Evolutionary conservation across 306 rosid species (phyloP).

Genomic region (Hippophae tibetana): DNA sequence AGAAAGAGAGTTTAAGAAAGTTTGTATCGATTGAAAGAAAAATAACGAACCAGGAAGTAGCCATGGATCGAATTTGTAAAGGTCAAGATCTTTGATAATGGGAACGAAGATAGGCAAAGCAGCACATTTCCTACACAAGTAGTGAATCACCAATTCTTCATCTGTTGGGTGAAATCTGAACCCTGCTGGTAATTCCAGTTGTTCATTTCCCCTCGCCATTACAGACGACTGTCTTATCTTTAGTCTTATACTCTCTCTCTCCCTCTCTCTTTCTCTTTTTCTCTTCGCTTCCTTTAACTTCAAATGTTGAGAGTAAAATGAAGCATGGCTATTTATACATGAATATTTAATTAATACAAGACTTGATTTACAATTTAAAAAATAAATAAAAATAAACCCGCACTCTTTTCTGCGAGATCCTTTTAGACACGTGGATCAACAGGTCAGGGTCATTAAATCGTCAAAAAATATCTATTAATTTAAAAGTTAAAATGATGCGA

Average conservation of each 20-base stretch:
- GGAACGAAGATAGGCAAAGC: constrained; percentile 53
- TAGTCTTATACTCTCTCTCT: neutral
- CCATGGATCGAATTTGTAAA: constrained; percentile 91
- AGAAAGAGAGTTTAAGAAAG: no score
- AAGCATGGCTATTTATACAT: neutral
- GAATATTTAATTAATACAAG: no score
- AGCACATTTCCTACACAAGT: constrained; percentile 66
- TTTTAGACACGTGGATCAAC: no score
- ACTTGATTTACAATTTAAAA: no score
- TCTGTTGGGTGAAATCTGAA: constrained; percentile 97
- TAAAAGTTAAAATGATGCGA: no score
- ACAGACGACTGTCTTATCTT: neutral
- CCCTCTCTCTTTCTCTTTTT: neutral
- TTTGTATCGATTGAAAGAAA: neutral
- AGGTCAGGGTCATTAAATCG: no score
- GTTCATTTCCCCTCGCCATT: constrained; percentile 34
- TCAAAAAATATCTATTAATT: no score
- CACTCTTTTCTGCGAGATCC: no score
- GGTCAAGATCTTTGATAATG: constrained; percentile 74
- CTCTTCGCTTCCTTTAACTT: neutral
- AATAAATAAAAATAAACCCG: no score
- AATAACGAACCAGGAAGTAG: constrained; percentile 58
- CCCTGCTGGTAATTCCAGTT: constrained; percentile 63
- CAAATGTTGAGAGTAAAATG: no score
- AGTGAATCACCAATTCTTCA: constrained; percentile 73